Evolutionary conservation across 2,329 filamentous ascomycete genomes (phyloP), one percentile per base, ranked within the genome.

Genomic region (Onygena corvina): DNA sequence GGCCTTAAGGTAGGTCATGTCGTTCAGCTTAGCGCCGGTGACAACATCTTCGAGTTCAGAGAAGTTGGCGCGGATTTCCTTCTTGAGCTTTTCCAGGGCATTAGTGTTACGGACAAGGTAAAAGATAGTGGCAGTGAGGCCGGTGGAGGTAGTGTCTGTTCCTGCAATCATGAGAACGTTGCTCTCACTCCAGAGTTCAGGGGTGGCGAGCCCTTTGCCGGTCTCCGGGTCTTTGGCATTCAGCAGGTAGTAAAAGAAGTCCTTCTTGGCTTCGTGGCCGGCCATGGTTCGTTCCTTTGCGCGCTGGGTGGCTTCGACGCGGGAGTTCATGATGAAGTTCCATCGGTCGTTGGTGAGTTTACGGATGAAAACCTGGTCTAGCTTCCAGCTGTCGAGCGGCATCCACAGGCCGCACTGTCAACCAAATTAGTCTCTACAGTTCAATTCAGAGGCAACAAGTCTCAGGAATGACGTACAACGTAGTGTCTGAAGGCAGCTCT

Each of bases 401-500:
- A 52, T 53, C 31, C 55, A 46, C 38, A 55, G 34, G 16, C 49
- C 62, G 59, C 8, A 59, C 45, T 48, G 27, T 34, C 9, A 20
- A 42, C 46, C 18, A 48, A 42, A 23, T 50, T 51, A 53, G 59
- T 4, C 67, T 21, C 25, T 36, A 44, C 12, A 29, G 25, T 31
- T 36, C 25, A 16, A 27, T n/a, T n/a, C n/a, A n/a, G 14, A 14
- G 21, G 12, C 29, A 61, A 83, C 80, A 55, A 85, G 78, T 42
- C 84, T 3, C 5, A 33, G 42, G 72, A 60, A 85, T 81, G 18
- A 46, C 52, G 49, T 46, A 51, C 54, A 45, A 55, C 54, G 46
- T 61, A 66, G 14, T 60, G 56, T 51, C 81, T 72, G 46, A 80
- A 81, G 0, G 81, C 80, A 20, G 82, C 83, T 21, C 77, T 74